These are phyloP conservation scores for Backusella australiensis DNA, from an alignment of 192 early-diverging fungal genomes.

Conservation along the genomic window DNA sequence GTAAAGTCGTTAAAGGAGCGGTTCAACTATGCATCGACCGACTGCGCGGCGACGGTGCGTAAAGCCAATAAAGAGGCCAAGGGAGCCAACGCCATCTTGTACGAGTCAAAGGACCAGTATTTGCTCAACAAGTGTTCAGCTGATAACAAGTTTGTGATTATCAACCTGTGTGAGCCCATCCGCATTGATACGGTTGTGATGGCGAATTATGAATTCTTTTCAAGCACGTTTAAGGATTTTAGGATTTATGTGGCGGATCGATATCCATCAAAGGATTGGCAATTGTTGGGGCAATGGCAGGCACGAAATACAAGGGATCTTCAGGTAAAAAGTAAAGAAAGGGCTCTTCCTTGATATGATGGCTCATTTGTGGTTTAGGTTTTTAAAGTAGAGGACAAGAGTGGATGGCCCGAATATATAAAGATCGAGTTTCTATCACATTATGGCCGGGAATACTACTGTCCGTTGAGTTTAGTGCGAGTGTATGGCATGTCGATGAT, in stretches of 20 bases:
- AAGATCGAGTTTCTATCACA: constrained; percentile 85
- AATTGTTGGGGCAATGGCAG: constrained; percentile 74
- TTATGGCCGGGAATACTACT: constrained; percentile 92
- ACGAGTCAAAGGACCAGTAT: constrained; percentile 92
- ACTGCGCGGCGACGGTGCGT: constrained; percentile 90
- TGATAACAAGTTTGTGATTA: constrained; percentile 77
- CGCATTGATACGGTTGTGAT: constrained; percentile 86
- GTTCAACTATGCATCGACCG: constrained; percentile 95
- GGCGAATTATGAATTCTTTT: constrained; percentile 98
- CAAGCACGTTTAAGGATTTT: constrained; percentile 88
- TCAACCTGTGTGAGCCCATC: constrained; percentile 94
- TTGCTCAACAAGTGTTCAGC: constrained; percentile 91
- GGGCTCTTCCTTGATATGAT: too few relatives aligned
- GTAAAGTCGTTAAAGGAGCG: constrained; percentile 66
- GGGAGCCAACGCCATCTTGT: constrained; percentile 77
- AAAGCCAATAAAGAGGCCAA: constrained; percentile 84
- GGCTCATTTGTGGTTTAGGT: constrained; percentile 31
- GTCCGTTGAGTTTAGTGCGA: constrained; percentile 83
- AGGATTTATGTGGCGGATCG: constrained; percentile 71
- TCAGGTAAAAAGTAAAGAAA: constrained; percentile 56
- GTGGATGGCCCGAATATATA: constrained; percentile 83
- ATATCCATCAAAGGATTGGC: constrained; percentile 73
- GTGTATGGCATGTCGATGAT: constrained; percentile 93
- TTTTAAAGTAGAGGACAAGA: constrained; percentile 74
- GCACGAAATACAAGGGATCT: constrained; percentile 85